Conservation (phyloP, 192 early-diverging fungal species). For the Umbelopsis sp. region DNA sequence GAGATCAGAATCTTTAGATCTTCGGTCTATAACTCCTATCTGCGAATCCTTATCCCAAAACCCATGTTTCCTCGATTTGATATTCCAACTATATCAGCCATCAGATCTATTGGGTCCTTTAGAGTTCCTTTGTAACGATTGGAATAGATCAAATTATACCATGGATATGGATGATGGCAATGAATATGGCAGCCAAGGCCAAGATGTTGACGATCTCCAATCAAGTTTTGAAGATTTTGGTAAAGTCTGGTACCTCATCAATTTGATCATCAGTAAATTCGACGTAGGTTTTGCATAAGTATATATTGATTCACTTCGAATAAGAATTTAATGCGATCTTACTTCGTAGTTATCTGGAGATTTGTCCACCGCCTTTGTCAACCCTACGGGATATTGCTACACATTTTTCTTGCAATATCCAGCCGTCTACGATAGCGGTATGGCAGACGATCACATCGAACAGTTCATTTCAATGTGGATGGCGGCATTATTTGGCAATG, state of each 20-base stretch:
- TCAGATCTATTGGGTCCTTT: constrained; percentile 27
- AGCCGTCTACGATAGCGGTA: constrained; percentile 19
- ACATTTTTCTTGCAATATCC: constrained; percentile 28
- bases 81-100: constrained; percentile 33
- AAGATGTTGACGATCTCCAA: constrained; percentile 27
- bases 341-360: not conserved
- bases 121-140: constrained; percentile 34
- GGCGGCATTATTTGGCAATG: constrained; percentile 25
- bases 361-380: not conserved
- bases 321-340: not conserved
- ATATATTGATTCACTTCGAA: not conserved
- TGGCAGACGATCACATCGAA: constrained; percentile 20
- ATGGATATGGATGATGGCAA: constrained; percentile 1
- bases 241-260: constrained; percentile 32
- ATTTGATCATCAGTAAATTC: constrained; percentile 21
- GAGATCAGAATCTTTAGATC: constrained; percentile 11
- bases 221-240: constrained; percentile 31
- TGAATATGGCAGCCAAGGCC: not conserved
- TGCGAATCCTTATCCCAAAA: constrained; percentile 25
- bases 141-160: constrained; percentile 19
- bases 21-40: constrained; percentile 26
- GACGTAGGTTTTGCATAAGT: constrained; percentile 9
- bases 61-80: constrained; percentile 35
- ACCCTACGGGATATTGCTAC: constrained; percentile 26
- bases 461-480: constrained; percentile 29